phyloP scores from a whole-genome alignment of 495 filamentous ascomycete genomes.

The Penicillium psychrofluorescens region DNA sequence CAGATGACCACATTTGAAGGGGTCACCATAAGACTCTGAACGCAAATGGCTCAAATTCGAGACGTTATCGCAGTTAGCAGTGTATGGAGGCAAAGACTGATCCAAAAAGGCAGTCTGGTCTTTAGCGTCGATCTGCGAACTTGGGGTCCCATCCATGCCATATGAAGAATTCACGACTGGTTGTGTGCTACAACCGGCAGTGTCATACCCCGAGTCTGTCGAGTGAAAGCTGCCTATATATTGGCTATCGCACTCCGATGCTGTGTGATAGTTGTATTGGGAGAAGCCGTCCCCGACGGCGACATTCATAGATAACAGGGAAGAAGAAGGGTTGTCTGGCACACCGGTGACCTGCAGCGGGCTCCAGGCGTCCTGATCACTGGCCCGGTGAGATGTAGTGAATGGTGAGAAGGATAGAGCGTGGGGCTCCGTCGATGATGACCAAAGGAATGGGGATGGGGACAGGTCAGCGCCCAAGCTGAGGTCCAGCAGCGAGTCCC shows the following conservation, averaged over 20 bases:
- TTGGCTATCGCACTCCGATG: constrained; percentile 52
- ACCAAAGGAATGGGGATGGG: no score
- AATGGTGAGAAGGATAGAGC: constrained; percentile 18
- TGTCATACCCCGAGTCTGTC: constrained; percentile 59
- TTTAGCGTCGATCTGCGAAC: constrained; percentile 16
- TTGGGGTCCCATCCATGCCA: constrained; percentile 21
- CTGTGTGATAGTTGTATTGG: constrained; percentile 22
- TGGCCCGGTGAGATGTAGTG: constrained; percentile 5
- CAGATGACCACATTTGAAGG: constrained; percentile 27
- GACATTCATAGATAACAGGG: constrained; percentile 11
- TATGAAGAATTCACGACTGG: constrained; percentile 34
- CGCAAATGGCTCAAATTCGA: constrained; percentile 1
- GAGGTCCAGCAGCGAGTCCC: constrained; percentile 23
- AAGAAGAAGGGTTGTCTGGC: constrained; percentile 5
- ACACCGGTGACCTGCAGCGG: constrained; percentile 32
- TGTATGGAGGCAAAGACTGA: no score
- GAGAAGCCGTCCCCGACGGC: constrained; percentile 4
- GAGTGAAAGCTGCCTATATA: constrained; percentile 35
- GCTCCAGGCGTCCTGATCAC: constrained; percentile 30
- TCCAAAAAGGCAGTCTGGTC: constrained; percentile 5
- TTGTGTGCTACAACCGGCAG: constrained; percentile 34
- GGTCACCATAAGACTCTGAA: constrained; percentile 12
- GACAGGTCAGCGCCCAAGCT: constrained; percentile 1
- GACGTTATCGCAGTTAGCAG: no score
- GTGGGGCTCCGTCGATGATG: constrained; percentile 10